Evolutionary conservation across 2,329 filamentous ascomycete genomes (phyloP).

Genomic region (Madurella mycetomatis): DNA sequence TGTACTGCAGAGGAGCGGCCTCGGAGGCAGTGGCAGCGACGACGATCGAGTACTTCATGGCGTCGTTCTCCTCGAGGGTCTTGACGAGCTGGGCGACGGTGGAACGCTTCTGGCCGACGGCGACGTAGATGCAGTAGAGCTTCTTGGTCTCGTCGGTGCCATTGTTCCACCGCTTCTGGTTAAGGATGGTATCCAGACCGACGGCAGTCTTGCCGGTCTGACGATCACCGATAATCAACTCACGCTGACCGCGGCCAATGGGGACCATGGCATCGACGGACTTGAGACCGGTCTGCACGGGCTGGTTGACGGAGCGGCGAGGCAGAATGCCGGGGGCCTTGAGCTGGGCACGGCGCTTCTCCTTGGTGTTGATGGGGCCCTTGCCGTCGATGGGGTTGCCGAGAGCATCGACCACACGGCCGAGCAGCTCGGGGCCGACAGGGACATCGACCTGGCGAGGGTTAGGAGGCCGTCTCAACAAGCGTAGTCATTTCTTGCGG

Average conservation of each 20-base stretch:
- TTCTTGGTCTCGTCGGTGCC: slow-evolving; percentile 88
- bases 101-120: slow-evolving; percentile 98
- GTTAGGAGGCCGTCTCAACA: slow-evolving; percentile 24
- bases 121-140: slow-evolving; percentile 99
- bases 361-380: slow-evolving; percentile 87
- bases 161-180: slow-evolving; percentile 98
- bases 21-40: slow-evolving; percentile 97
- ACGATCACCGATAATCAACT: slow-evolving; percentile 99
- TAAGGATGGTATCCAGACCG: slow-evolving; percentile 94
- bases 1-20: slow-evolving; percentile 85
- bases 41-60: slow-evolving; percentile 95
- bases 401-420: slow-evolving; percentile 96
- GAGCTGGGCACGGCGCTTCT: slow-evolving; percentile 94
- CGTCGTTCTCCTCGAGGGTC: slow-evolving; percentile 99
- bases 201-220: slow-evolving; percentile 99
- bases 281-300: slow-evolving; percentile 99
- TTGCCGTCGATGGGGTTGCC: slow-evolving; percentile 99
- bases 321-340: slow-evolving; percentile 99
- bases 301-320: slow-evolving; percentile 94
- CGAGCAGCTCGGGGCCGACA: slow-evolving; percentile 87
- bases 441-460: slow-evolving; percentile 82
- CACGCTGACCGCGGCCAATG: slow-evolving; percentile 99
- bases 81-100: slow-evolving; percentile 99
- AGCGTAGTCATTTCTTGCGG: neutral
- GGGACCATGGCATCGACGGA: slow-evolving; percentile 99